Evolutionary conservation across 2,329 filamentous ascomycete genomes (phyloP), one percentile per base, ranked within the genome.

Genomic region (Macrophomina pseudophaseolina): DNA sequence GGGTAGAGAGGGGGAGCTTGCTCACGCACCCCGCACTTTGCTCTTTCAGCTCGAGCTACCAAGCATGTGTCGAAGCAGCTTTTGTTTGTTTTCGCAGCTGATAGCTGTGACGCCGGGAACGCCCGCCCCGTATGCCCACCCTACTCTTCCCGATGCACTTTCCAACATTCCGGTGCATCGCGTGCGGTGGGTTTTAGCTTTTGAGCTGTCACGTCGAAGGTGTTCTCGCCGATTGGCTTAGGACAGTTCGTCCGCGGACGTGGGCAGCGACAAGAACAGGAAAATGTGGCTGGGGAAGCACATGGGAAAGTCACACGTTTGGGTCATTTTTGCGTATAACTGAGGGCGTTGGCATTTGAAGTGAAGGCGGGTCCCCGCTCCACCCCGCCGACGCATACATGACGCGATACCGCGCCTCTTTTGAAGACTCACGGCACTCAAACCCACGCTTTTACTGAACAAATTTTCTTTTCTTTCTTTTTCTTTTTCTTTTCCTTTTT

Each of bases 21-120:
- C 14, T 46, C 23, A 46, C 23, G 58, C 58, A 62, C 58, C 58
- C 58, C 58, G 58, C 58, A 62, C 44, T 62, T 62, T 23, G n/a
- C 1, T 6, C 28, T 18, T 49, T 5, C 11, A 14, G 5, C n/a
- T 8, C 48, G 11, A 5, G 14, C 28, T 18, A 32, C 32, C 7
- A 30, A 12, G 56, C 56, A 60, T 42, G 48, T 60, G 56, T 28
- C 40, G 48, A 60, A 18, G 9, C n/a, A 16, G 23, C 23, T 23
- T 30, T 32, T 30, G 5, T n/a, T 6, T 16, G n/a, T 52, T 33
- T 5, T 14, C 42, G 42, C 16, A n/a, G 12, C 12, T 14, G 49
- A 16, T 5, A 18, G 5, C 51, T 32, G 51, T 28, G 38, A 16
- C 51, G n/a, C 51, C 51, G 51, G 51, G 33, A 38, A 35, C 7